Percentiles rank a stretch among this genome's conserved stretches.
These are phyloP conservation scores for Boletellus deceptivus DNA, from an alignment of 1,284 basidiomycete genomes.

Conservation along the genomic window DNA sequence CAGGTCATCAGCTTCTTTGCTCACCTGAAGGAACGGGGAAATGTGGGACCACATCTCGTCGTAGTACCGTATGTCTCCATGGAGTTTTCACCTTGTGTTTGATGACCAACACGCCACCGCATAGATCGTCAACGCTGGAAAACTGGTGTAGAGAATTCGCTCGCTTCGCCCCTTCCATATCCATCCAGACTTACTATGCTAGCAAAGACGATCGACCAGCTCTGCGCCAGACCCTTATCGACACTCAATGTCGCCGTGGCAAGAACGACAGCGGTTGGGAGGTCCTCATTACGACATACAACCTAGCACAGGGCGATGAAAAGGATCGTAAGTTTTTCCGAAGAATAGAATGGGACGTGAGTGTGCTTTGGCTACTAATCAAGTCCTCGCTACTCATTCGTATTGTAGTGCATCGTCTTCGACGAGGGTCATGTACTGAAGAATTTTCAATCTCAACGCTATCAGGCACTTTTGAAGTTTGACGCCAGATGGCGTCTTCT, in stretches of 20 bases:
- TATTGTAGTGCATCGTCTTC: conserved; percentile 77
- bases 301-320: conserved; percentile 84
- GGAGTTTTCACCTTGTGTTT: conserved; percentile 39
- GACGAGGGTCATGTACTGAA: conserved; percentile 97
- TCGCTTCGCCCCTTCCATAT: conserved; percentile 84
- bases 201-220: conserved; percentile 83
- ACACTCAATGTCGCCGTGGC: conserved; percentile 48
- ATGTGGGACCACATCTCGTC: conserved; percentile 86
- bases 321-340: conserved; percentile 92
- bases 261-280: conserved; percentile 71
- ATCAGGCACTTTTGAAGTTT: conserved; percentile 85
- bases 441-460: conserved; percentile 95
- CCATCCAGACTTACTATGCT: conserved; percentile 93
- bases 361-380: conserved; percentile 29
- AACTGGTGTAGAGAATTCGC: conserved; percentile 98
- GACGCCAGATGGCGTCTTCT: conserved; percentile 88
- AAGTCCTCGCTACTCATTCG: conserved; percentile 7
- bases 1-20: conserved; percentile 98
- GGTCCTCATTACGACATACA: conserved; percentile 96
- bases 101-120: conserved; percentile 14
- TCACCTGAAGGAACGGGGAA: conserved; percentile 76
- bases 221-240: conserved; percentile 71
- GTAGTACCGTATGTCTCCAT: conserved; percentile 80
- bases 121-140: conserved; percentile 91
- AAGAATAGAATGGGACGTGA: conserved; percentile 87